phyloP scores from a whole-genome alignment of 176 grass and related monocot genomes.

The Avena insularis region DNA sequence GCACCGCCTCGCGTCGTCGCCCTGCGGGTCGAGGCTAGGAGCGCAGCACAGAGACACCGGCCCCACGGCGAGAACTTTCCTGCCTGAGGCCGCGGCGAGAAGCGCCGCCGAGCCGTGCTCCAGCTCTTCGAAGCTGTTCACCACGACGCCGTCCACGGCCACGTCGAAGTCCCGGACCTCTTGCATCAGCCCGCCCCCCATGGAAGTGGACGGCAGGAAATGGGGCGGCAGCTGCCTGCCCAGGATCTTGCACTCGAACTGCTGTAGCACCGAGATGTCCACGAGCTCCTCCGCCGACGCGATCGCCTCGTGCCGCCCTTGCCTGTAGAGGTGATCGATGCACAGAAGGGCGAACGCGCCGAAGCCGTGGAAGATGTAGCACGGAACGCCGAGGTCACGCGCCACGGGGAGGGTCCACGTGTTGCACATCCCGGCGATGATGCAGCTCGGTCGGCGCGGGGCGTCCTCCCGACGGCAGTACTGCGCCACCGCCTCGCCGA shows the following conservation, averaged over 20 bases:
- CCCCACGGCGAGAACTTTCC: constrained; percentile 54
- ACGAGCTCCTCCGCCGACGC: constrained; percentile 45
- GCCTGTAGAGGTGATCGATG: constrained; percentile 57
- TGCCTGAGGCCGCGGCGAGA: constrained; percentile 33
- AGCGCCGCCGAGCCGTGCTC: constrained; percentile 59
- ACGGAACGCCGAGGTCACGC: constrained; percentile 53
- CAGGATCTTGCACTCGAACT: constrained; percentile 49
- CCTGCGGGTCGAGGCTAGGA: background rate
- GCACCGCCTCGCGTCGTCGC: constrained; percentile 42
- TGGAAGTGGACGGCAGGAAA: constrained; percentile 24
- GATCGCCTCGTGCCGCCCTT: constrained; percentile 40
- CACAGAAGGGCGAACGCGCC: constrained; percentile 57
- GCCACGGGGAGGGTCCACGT: constrained; percentile 54
- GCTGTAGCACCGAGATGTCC: constrained; percentile 43
- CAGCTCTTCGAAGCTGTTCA: constrained; percentile 82
- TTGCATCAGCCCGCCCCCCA: background rate
- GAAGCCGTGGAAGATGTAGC: constrained; percentile 76
- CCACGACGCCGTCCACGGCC: constrained; percentile 57
- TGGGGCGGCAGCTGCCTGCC: constrained; percentile 53
- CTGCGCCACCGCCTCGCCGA: constrained; percentile 46
- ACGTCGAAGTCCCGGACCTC: constrained; percentile 46
- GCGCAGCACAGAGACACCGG: constrained; percentile 57
- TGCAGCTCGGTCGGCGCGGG: constrained; percentile 41
- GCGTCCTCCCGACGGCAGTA: constrained; percentile 13
- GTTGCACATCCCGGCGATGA: constrained; percentile 57